A percentile compares a stretch with the other conserved stretches of the same genome.
phyloP scores from a whole-genome alignment of 2,329 filamentous ascomycete genomes.

The Ceratocystis lukuohia region DNA sequence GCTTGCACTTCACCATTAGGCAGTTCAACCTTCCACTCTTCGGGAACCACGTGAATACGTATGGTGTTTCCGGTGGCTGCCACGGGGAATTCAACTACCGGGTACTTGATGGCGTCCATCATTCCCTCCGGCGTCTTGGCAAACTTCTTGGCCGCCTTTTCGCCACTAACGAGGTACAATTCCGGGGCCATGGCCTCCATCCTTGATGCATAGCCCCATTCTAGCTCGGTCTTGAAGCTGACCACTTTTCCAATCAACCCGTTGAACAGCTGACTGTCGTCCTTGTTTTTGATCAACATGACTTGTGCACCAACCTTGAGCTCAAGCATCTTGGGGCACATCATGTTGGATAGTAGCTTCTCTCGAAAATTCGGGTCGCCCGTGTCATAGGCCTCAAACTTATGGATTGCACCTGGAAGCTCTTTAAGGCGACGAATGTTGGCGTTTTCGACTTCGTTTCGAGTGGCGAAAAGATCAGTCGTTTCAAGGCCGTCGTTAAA shows the following conservation, averaged over 20 bases:
- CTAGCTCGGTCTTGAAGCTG: conserved; percentile 50
- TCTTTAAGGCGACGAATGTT: conserved; percentile 62
- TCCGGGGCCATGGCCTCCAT: conserved; percentile 29
- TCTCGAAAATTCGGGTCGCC: conserved; percentile 63
- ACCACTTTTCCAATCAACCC: conserved; percentile 81
- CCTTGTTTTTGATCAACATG: conserved; percentile 99
- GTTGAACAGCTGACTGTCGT: conserved; percentile 74
- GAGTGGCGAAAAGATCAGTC: conserved; percentile 87
- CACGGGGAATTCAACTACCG: conserved; percentile 71
- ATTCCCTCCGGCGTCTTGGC: conserved; percentile 34
- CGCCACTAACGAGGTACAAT: conserved; percentile 30
- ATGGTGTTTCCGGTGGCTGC: conserved; percentile 50
- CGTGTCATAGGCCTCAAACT: conserved; percentile 61
- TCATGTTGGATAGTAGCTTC: conserved; percentile 73
- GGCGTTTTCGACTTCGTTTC: conserved; percentile 75
- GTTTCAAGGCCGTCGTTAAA: conserved; percentile 56
- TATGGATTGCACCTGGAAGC: conserved; percentile 53
- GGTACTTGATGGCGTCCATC: conserved; percentile 49
- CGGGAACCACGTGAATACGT: conserved; percentile 47
- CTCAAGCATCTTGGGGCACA: conserved; percentile 70
- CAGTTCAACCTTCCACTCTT: conserved; percentile 94
- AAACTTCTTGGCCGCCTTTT: conserved; percentile 44
- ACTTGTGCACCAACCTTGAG: conserved; percentile 90
- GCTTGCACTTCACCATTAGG: conserved; percentile 90
- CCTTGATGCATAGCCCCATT: conserved; percentile 27